These are phyloP conservation scores for Fusarium sublunatum DNA, from an alignment of 2,329 filamentous ascomycete species.

Conservation along the genomic window DNA sequence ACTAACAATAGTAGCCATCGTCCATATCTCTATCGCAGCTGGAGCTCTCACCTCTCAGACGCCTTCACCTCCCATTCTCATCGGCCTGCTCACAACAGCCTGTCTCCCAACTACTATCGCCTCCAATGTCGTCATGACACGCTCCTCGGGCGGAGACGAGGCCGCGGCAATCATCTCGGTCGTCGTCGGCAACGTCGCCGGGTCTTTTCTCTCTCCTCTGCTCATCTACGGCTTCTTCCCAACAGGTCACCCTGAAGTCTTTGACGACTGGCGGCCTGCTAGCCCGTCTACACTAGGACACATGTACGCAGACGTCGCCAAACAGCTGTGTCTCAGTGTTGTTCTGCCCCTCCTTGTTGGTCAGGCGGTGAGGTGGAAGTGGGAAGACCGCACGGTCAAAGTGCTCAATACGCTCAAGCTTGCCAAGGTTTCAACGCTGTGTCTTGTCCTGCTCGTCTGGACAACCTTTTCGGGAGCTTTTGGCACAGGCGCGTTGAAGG, in stretches of 20 bases:
- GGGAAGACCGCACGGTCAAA: slow-evolving; percentile 63
- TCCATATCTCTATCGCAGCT: slow-evolving; percentile 61
- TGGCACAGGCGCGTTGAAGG: slow-evolving; percentile 69
- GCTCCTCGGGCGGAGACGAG: slow-evolving; percentile 74
- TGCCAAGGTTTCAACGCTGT: slow-evolving; percentile 61
- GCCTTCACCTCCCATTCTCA: slow-evolving; percentile 72
- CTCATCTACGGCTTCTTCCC: slow-evolving; percentile 72
- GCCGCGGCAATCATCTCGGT: slow-evolving; percentile 75
- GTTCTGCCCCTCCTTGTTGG: slow-evolving; percentile 72
- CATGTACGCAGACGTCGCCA: slow-evolving; percentile 75
- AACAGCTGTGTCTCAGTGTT: slow-evolving; percentile 75
- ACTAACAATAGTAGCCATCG: slow-evolving; percentile 52
- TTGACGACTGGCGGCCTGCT: slow-evolving; percentile 66
- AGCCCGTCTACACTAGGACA: slow-evolving; percentile 63
- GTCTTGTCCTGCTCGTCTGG: slow-evolving; percentile 64
- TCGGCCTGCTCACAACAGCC: slow-evolving; percentile 74
- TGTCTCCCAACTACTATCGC: slow-evolving; percentile 78
- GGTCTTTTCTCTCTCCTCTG: slow-evolving; percentile 74
- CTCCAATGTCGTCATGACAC: slow-evolving; percentile 80
- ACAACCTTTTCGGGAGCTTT: slow-evolving; percentile 76
- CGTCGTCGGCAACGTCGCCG: slow-evolving; percentile 75
- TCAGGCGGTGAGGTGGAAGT: slow-evolving; percentile 66
- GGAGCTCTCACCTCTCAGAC: slow-evolving; percentile 62
- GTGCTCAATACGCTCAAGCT: slow-evolving; percentile 65
- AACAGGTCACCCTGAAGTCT: slow-evolving; percentile 58